A percentile compares a stretch with the other conserved stretches of the same genome.
These are phyloP conservation scores for Oryza glaberrima DNA, from an alignment of 176 grass and related monocot genomes.

Conservation along the genomic window DNA sequence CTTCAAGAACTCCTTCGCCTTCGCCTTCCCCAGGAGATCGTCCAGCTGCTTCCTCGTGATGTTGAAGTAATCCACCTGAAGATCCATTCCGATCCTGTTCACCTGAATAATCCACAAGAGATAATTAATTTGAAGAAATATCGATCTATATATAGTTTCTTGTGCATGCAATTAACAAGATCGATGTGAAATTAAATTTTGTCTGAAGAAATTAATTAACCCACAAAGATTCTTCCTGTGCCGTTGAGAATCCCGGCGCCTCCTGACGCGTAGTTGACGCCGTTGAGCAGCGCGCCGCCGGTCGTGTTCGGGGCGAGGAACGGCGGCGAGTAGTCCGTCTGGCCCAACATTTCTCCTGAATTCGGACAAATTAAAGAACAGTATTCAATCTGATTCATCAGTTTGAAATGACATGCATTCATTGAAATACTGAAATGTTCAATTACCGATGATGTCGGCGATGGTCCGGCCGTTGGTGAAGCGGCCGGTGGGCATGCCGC, in stretches of 20 bases:
- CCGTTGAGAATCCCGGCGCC: conserved; percentile 86
- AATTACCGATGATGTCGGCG: conserved; percentile 79
- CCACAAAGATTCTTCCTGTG: conserved; percentile 74
- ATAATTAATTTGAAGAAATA: not conserved
- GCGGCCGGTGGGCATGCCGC: conserved; percentile 75
- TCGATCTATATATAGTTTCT: not conserved
- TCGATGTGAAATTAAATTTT: not conserved
- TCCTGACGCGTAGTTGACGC: conserved; percentile 95
- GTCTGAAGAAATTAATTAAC: conserved; percentile 18
- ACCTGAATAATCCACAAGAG: conserved; percentile 38
- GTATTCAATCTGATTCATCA: too few species aligned
- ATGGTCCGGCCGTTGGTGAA: conserved; percentile 96
- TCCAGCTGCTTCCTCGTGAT: conserved; percentile 63
- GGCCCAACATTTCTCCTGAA: conserved; percentile 84
- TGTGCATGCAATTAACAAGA: too few species aligned
- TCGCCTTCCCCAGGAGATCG: conserved; percentile 53
- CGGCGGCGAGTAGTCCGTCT: conserved; percentile 69
- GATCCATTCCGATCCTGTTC: conserved; percentile 88
- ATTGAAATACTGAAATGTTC: not conserved
- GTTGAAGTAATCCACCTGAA: conserved; percentile 98
- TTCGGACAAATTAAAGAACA: not conserved
- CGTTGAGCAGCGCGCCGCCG: conserved; percentile 62
- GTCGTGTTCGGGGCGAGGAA: conserved; percentile 78
- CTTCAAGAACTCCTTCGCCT: conserved; percentile 47
- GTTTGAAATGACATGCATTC: not conserved